Percentiles rank a stretch among this genome's conserved stretches.
Evolutionary conservation across 2,329 filamentous ascomycete species (phyloP).

Genomic region (Paecilomyces sp.): DNA sequence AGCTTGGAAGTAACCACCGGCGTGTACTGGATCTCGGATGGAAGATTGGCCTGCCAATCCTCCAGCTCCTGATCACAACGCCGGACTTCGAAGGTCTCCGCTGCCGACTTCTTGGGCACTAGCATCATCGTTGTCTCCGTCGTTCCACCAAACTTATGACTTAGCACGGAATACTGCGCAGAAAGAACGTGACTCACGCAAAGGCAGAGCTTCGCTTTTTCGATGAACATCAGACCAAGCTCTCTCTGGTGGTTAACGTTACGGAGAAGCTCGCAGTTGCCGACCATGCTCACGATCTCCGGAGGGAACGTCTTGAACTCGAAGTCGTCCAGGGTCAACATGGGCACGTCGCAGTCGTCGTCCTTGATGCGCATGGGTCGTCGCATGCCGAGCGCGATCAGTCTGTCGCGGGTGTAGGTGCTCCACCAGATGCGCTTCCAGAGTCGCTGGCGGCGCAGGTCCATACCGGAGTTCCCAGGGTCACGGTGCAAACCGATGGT

Average conservation of each 20-base stretch:
- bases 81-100: conserved; percentile 73
- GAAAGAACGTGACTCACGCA: conserved; percentile 85
- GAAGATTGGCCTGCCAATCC: conserved; percentile 68
- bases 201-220: conserved; percentile 82
- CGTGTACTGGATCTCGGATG: conserved; percentile 65
- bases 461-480: conserved; percentile 69
- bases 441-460: conserved; percentile 64
- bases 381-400: conserved; percentile 90
- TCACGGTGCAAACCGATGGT: conserved; percentile 90
- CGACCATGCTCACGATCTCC: conserved; percentile 59
- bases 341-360: conserved; percentile 88
- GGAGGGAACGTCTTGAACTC: conserved; percentile 65
- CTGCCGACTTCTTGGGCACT: conserved; percentile 77
- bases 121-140: conserved; percentile 81
- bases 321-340: conserved; percentile 79
- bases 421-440: conserved; percentile 99
- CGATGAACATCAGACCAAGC: conserved; percentile 80
- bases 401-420: conserved; percentile 87
- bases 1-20: conserved; percentile 52
- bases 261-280: conserved; percentile 63
- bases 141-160: conserved; percentile 65
- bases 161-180: conserved; percentile 85
- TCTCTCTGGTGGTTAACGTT: conserved; percentile 68
- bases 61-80: conserved; percentile 72
- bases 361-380: conserved; percentile 87